Conservation (phyloP, 768 basidiomycete genomes). For the Coprinopsis sp. region DNA sequence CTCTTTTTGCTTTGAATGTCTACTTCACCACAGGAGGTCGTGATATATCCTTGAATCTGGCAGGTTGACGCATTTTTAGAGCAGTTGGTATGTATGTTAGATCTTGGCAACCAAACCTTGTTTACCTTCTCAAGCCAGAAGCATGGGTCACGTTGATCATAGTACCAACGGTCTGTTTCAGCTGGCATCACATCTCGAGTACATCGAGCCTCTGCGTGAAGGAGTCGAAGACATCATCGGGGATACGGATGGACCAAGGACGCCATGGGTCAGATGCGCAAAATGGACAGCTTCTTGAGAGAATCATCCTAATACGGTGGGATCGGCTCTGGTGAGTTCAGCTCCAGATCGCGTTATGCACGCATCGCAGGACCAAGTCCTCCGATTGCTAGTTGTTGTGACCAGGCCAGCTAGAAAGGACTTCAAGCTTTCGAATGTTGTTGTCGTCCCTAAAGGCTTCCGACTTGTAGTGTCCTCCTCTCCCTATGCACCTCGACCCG, state of each 20-base stretch:
- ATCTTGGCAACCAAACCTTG: too few species aligned
- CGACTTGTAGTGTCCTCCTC: too few species aligned
- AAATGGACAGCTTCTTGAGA: conserved; percentile 14
- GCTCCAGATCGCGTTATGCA: not conserved
- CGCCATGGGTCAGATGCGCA: conserved; percentile 9
- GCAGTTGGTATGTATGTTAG: too few species aligned
- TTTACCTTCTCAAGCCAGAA: too few species aligned
- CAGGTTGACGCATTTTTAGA: too few species aligned
- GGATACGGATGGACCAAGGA: conserved; percentile 30
- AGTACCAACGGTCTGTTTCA: too few species aligned
- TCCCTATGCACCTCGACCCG: too few species aligned
- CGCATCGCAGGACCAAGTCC: too few species aligned
- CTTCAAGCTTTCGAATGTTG: not conserved
- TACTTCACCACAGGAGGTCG: too few species aligned
- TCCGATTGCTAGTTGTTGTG: not conserved
- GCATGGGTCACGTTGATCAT: too few species aligned
- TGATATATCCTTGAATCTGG: too few species aligned
- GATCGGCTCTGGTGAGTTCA: conserved; percentile 8
- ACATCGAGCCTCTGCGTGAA: conserved; percentile 32
- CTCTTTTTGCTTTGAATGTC: too few species aligned
- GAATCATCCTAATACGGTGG: conserved; percentile 9
- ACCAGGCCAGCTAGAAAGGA: not conserved
- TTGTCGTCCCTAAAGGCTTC: not conserved
- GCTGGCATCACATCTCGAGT: conserved; percentile 28
- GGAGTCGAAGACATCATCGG: conserved; percentile 37